These are phyloP conservation scores for Capsicum chinense DNA, from an alignment of 257 asterid genomes.

Conservation along the genomic window DNA sequence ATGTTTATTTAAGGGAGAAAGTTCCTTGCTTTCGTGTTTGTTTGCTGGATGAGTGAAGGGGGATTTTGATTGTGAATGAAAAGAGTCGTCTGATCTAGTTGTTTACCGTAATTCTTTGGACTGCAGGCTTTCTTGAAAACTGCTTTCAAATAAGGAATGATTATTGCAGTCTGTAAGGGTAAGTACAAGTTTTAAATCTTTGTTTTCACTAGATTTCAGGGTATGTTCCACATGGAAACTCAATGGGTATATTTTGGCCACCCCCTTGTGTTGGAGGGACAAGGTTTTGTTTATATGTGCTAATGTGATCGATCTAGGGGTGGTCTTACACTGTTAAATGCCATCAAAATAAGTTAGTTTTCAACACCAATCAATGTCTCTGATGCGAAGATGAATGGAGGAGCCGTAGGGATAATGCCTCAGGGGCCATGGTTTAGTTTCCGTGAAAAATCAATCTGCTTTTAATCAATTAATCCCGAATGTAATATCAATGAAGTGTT, in stretches of 20 bases:
- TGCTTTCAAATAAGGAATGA: neutral
- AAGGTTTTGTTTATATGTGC: neutral
- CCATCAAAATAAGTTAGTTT: neutral
- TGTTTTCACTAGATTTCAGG: neutral
- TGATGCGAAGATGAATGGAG: neutral
- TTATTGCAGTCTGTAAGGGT: neutral
- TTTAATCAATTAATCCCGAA: neutral
- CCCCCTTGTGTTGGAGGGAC: neutral
- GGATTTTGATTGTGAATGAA: slow-evolving; percentile 6
- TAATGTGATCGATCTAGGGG: neutral
- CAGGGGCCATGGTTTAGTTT: too few relatives aligned
- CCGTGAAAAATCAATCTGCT: neutral
- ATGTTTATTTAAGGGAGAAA: neutral
- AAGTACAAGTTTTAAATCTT: neutral
- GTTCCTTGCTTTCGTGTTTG: neutral
- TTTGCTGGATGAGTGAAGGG: neutral
- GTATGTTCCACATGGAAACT: neutral
- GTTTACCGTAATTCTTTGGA: neutral
- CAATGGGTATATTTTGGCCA: neutral
- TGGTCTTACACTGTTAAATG: neutral
- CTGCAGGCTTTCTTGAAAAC: neutral
- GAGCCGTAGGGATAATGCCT: too few relatives aligned
- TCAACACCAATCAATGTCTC: neutral
- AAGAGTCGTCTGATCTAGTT: neutral
- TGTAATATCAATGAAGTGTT: neutral